Percentiles rank a stretch among this genome's conserved stretches.
Conservation (phyloP, 257 asterid species). For the Catharanthus roseus region DNA sequence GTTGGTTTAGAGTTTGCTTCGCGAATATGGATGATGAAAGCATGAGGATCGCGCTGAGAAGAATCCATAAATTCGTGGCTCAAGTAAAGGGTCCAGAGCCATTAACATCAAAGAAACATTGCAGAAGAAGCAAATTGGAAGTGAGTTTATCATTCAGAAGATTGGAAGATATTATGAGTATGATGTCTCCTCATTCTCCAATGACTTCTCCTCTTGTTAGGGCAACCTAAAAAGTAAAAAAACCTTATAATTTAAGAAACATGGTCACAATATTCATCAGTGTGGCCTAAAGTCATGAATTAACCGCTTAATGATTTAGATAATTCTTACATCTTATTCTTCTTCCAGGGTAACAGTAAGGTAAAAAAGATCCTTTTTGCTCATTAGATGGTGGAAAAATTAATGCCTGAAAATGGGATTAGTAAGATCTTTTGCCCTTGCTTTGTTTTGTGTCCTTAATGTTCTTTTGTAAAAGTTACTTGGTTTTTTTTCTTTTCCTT, state of each 20-base stretch:
- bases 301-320: neutral
- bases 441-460: neutral
- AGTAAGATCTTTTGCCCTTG: neutral
- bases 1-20: conserved; percentile 84
- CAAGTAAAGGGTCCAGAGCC: conserved; percentile 24
- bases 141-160: conserved; percentile 65
- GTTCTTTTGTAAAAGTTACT: no score
- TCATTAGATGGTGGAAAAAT: neutral
- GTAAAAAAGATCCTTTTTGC: neutral
- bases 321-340: neutral
- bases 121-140: conserved; percentile 52
- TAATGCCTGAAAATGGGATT: neutral
- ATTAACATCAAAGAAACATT: conserved; percentile 32
- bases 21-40: conserved; percentile 79
- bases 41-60: conserved; percentile 36
- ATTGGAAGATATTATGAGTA: conserved; percentile 45
- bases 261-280: neutral
- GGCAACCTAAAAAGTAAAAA: conserved; percentile 49
- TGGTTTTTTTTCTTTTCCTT: neutral
- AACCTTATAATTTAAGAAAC: neutral
- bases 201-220: conserved; percentile 81
- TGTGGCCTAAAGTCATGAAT: neutral
- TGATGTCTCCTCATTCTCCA: conserved; percentile 70
- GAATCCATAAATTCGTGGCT: conserved; percentile 52
- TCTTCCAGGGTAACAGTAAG: no score